These are phyloP conservation scores for Verticillium albo-atrum DNA, from an alignment of 2,329 filamentous ascomycete species.

Conservation along the genomic window DNA sequence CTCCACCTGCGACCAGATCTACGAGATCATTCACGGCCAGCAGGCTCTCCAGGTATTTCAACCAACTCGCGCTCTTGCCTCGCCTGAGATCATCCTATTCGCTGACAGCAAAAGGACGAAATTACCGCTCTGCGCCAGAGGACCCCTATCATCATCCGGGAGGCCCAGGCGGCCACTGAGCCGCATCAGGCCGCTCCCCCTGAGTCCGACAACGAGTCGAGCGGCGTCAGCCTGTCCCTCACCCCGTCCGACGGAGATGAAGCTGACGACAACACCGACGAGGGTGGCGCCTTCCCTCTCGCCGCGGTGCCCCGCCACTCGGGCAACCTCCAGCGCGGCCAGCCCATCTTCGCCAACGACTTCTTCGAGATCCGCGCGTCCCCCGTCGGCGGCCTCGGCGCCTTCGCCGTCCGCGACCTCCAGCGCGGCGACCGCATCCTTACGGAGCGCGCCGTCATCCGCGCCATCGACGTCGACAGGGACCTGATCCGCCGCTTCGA, in stretches of 20 bases:
- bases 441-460: conserved; percentile 38
- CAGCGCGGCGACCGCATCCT: conserved; percentile 34
- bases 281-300: background rate
- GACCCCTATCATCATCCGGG: background rate
- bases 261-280: background rate
- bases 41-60: background rate
- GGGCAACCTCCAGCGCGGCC: background rate
- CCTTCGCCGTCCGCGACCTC: conserved; percentile 38
- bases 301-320: background rate
- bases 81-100: background rate
- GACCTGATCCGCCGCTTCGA: conserved; percentile 13
- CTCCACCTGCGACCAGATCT: background rate
- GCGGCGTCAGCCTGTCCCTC: background rate
- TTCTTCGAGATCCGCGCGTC: conserved; percentile 37
- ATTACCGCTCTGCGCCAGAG: background rate
- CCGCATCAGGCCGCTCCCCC: background rate
- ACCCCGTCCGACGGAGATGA: background rate
- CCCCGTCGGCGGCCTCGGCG: conserved; percentile 38
- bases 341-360: conserved; percentile 28
- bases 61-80: background rate
- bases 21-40: background rate
- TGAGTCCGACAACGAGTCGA: background rate
- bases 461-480: conserved; percentile 14
- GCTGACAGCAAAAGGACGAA: background rate
- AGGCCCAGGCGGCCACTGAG: too few relatives aligned